Evolutionary conservation across 208 protist genomes (phyloP), one percentile per base, ranked within the genome.

Genomic region (Kentomonas sorsogonicus): DNA sequence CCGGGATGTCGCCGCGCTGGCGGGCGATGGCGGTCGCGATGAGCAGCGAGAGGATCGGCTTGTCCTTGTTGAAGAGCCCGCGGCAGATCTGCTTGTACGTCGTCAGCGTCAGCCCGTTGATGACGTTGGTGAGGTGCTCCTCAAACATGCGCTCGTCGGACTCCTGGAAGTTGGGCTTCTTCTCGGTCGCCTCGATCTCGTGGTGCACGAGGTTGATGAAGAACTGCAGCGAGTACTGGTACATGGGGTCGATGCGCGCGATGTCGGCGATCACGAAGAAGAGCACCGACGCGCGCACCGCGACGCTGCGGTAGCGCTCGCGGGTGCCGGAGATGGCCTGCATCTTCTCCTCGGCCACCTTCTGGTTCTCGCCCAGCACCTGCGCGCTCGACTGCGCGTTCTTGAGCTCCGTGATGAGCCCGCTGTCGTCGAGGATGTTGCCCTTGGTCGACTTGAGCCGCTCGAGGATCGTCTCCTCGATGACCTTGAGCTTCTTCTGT

Each of bases 1-100:
- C 88, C 3, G 74, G 43, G 39, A 96, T 80, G 33, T 48, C 61
- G 10, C 69, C 66, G 27, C 59, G 53, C 31, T 88, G 72, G 10
- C 80, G 79, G 44, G 84, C 68, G 60, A 98, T 96, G 25, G 89
- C 63, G 13, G 89, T 91, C 43, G 81, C 82, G 53, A 98, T 96
- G 26, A 98, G 79, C 61, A 98, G 86, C 25, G 97, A 96, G 36
- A 98, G 87, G 33, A 98, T 87, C 25, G 75, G 75, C 81, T 99
- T 99, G 76, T 99, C 95, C 72, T 89, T 95, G 71, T 98, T 98
- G 74, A 99, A 99, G 1, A 99, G 79, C 11, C 97, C 97, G 40
- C 97, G 79, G 72, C 94, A 99, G 41, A 99, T 91, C 66, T 98
- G 97, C 25, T 69, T 74, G 77, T 98, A 99, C 34, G 97, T 86